Conservation (phyloP, 345 rosid species). For the Cochlearia excelsa region DNA sequence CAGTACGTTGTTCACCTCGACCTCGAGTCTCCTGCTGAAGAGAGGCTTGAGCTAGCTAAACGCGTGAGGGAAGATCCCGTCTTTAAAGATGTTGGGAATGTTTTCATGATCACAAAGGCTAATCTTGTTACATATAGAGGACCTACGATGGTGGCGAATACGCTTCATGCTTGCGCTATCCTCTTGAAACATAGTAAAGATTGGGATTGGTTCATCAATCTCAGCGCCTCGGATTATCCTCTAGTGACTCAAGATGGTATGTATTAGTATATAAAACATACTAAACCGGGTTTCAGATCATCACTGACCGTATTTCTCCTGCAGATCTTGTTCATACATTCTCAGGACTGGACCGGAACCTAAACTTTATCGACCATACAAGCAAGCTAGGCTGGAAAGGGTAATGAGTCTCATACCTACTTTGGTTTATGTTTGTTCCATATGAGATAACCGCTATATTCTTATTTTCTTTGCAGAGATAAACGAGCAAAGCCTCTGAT, state of each 20-base stretch:
- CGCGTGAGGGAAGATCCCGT: constrained; percentile 68
- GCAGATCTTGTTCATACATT: constrained; percentile 62
- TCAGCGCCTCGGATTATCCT: constrained; percentile 67
- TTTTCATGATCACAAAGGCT: constrained; percentile 78
- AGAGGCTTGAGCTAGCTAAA: constrained; percentile 73
- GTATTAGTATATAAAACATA: constrained; percentile 9
- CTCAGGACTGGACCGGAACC: constrained; percentile 53
- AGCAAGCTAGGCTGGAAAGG: constrained; percentile 93
- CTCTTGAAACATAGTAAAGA: constrained; percentile 49
- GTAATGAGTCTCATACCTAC: constrained; percentile 41
- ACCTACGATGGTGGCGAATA: constrained; percentile 51
- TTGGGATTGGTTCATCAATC: constrained; percentile 76
- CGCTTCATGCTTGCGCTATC: constrained; percentile 65
- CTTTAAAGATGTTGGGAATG: constrained; percentile 66
- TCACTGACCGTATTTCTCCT: not conserved
- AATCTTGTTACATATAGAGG: constrained; percentile 38
- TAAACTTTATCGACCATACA: constrained; percentile 59
- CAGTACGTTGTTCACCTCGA: constrained; percentile 91
- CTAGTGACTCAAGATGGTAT: constrained; percentile 64
- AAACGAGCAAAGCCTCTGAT: constrained; percentile 96
- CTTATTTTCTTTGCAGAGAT: constrained; percentile 48
- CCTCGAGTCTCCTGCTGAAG: constrained; percentile 82
- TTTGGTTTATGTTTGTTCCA: not conserved
- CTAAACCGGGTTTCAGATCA: not conserved
- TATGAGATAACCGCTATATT: not conserved